phyloP scores from a whole-genome alignment of 495 filamentous ascomycete genomes.

The Aspergillus leporis region DNA sequence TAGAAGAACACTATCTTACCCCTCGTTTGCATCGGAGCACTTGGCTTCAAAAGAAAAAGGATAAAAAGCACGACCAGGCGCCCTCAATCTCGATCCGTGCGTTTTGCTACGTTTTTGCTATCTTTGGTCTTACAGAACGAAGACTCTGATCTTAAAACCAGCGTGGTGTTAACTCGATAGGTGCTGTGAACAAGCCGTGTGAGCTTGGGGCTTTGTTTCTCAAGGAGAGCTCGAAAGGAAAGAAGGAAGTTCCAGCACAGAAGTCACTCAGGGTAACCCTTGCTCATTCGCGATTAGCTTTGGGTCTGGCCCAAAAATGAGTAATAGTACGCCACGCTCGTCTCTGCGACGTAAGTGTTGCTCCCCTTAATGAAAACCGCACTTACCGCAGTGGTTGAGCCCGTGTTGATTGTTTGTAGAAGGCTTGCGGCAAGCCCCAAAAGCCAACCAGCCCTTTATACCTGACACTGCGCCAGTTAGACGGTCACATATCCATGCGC shows the following conservation, averaged over 20 bases:
- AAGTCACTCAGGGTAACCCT: neutral
- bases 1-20: neutral
- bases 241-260: neutral
- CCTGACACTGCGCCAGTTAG: constrained; percentile 45
- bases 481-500: constrained; percentile 38
- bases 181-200: neutral
- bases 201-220: neutral
- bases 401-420: constrained; percentile 32
- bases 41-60: neutral
- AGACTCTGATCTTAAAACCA: neutral
- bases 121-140: neutral
- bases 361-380: neutral
- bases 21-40: neutral
- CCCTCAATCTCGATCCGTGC: neutral
- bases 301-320: constrained; percentile 23
- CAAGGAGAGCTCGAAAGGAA: neutral
- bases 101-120: neutral
- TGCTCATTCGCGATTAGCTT: neutral
- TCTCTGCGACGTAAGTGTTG: constrained; percentile 28
- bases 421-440: constrained; percentile 49
- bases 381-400: neutral
- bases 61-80: neutral
- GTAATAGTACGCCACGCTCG: constrained; percentile 27
- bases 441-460: constrained; percentile 48
- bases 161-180: neutral